Conservation (phyloP, 331 rosid genomes). For the Malus hybrid region DNA sequence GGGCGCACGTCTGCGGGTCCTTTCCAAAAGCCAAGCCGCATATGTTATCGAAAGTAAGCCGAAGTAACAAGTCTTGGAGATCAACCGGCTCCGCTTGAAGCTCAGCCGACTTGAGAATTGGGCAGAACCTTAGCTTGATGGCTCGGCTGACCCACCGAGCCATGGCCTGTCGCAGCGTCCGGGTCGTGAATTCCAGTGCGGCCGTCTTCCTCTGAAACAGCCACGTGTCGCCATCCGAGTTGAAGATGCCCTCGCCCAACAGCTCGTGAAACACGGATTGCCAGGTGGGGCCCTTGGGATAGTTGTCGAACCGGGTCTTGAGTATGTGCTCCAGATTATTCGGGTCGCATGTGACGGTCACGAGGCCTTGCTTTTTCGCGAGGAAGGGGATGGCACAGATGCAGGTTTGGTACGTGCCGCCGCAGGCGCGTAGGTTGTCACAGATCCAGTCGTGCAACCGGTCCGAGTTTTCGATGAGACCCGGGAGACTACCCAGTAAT, state of each 20-base stretch:
- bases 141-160: constrained; percentile 94
- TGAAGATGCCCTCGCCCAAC: constrained; percentile 80
- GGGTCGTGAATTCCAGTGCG: constrained; percentile 79
- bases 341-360: constrained; percentile 97
- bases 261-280: constrained; percentile 83
- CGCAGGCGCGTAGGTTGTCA: constrained; percentile 83
- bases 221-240: constrained; percentile 90
- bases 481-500: constrained; percentile 79
- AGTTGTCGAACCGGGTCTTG: constrained; percentile 80
- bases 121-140: constrained; percentile 60
- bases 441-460: constrained; percentile 94
- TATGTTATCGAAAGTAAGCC: constrained; percentile 87
- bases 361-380: constrained; percentile 82
- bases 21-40: constrained; percentile 86
- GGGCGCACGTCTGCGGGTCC: constrained; percentile 62
- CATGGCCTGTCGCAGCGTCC: constrained; percentile 92
- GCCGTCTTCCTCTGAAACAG: constrained; percentile 81
- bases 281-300: constrained; percentile 93
- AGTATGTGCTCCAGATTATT: constrained; percentile 76
- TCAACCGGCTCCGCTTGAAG: constrained; percentile 37
- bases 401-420: constrained; percentile 98
- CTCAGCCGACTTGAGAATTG: constrained; percentile 45
- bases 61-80: constrained; percentile 64
- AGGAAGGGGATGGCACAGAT: constrained; percentile 82
- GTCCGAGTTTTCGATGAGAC: constrained; percentile 67